Evolutionary conservation across 2,329 filamentous ascomycete species (phyloP), one percentile per base, ranked within the genome.

Genomic region (Colletotrichum eleusines): DNA sequence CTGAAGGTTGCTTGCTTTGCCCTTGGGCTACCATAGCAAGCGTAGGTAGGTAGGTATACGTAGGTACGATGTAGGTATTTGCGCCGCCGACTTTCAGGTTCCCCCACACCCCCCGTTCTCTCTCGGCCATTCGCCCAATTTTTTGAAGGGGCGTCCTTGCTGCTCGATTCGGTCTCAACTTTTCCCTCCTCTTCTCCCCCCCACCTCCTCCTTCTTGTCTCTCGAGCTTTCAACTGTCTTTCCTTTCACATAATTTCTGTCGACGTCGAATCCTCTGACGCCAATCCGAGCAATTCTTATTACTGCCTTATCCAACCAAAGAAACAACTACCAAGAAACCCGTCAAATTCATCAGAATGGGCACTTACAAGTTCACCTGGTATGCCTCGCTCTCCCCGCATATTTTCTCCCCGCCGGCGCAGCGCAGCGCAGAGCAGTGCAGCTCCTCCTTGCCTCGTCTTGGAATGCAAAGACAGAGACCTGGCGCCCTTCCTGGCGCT

Each of bases 321-420:
- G n/a, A n/a, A 26, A 14, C 5, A 28, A 51, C 14, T 2, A 51
- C 20, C 11, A 61, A 51, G 40, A 60, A 55, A 23, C 63, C 46
- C 8, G 31, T 33, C 14, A 61, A 33, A 55, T 40, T 53, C 28
- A 51, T 23, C 66, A 72, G 31, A 55, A 72, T 72, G 69, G 71
- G 71, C 48, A 72, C 63, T 58, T 73, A 73, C 66, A 73, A 73
- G 40, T 73, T 73, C 40, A 73, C 57, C 59, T 73, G 72, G 72
- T 73, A 73, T 58, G 72, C 53, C 40, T 31, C 55, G 35, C 42
- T 38, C 28, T 23, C 31, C 58, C 65, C 68, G 53, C 68, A 67
- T 51, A 31, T 58, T 42, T 23, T 53, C 18, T 33, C 33, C 62
- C 53, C 28, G 31, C 46, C 44, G 12, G 11, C 50, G 40, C 28